A percentile compares a stretch with the other conserved stretches of the same genome.
Evolutionary conservation across 805 yeast species (phyloP).

Genomic region (Candida ortonii): DNA sequence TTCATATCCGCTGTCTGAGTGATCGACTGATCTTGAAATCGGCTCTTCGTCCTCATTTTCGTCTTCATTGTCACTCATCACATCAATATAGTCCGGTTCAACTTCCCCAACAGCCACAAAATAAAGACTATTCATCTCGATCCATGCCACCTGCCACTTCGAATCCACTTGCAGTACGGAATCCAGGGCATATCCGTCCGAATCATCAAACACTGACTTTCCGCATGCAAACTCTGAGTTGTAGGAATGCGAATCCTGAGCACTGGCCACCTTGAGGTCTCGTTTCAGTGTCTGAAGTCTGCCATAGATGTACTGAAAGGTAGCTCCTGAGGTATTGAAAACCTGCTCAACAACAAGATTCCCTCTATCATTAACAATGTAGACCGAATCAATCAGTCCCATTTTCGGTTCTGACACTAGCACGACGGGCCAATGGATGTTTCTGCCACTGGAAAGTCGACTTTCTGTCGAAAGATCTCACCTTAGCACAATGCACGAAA

Average conservation of each 20-base stretch:
- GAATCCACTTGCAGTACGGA: constrained; percentile 30
- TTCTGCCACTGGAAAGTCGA: too few relatives aligned
- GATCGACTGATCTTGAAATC: too few relatives aligned
- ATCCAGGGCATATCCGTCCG: constrained; percentile 24
- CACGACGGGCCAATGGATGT: too few relatives aligned
- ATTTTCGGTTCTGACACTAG: too few relatives aligned
- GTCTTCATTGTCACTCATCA: constrained; percentile 32
- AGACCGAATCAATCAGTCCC: constrained; percentile 34
- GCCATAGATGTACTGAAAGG: constrained; percentile 24
- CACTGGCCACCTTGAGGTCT: constrained; percentile 8
- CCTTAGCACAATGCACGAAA: too few relatives aligned
- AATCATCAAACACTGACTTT: constrained; percentile 19
- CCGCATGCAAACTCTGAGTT: not conserved
- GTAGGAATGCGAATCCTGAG: not conserved
- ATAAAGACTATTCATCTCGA: constrained; percentile 19
- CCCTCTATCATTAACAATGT: constrained; percentile 29
- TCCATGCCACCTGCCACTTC: constrained; percentile 32
- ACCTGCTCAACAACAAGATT: constrained; percentile 28
- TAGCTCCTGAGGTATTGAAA: constrained; percentile 26
- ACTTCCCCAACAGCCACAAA: constrained; percentile 20
- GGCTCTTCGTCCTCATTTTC: constrained; percentile 22
- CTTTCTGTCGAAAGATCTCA: too few relatives aligned
- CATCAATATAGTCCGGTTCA: constrained; percentile 21
- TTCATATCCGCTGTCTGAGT: too few relatives aligned
- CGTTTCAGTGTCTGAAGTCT: constrained; percentile 21